These are phyloP conservation scores for Saccharomycopsis fodiens DNA, from an alignment of 805 yeast genomes.

Conservation along the genomic window DNA sequence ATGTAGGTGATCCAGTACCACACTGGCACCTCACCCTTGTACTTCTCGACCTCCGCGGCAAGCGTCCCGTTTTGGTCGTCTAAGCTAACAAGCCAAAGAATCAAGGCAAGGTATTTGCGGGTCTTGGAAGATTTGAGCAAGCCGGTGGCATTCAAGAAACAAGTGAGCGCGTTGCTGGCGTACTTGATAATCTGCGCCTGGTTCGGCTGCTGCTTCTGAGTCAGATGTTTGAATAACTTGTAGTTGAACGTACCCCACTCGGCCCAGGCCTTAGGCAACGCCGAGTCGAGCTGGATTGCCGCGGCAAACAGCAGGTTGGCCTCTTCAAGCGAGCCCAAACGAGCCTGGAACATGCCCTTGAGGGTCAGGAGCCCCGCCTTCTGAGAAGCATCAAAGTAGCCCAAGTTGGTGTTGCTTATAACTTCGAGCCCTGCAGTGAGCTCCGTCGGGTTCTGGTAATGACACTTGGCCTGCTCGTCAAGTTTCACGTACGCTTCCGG, in stretches of 20 bases:
- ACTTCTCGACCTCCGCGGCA: slow-evolving; percentile 81
- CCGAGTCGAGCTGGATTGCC: slow-evolving; percentile 91
- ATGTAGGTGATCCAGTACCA: slow-evolving; percentile 99
- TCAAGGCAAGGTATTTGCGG: slow-evolving; percentile 76
- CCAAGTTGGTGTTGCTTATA: slow-evolving; percentile 90
- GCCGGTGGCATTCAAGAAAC: slow-evolving; percentile 98
- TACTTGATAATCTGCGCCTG: slow-evolving; percentile 64
- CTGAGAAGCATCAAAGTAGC: slow-evolving; percentile 93
- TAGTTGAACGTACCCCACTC: slow-evolving; percentile 98
- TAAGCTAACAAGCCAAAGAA: slow-evolving; percentile 86
- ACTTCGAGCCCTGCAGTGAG: slow-evolving; percentile 93
- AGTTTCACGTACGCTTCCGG: slow-evolving; percentile 95
- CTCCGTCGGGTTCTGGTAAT: slow-evolving; percentile 72
- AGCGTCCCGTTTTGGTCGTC: slow-evolving; percentile 79
- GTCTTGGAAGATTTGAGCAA: slow-evolving; percentile 88
- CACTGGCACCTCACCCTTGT: slow-evolving; percentile 93
- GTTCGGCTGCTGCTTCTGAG: slow-evolving; percentile 27
- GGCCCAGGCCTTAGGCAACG: slow-evolving; percentile 97
- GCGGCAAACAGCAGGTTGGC: slow-evolving; percentile 97
- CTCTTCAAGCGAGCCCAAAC: slow-evolving; percentile 81
- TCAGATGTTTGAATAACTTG: slow-evolving; percentile 61
- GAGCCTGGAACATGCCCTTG: slow-evolving; percentile 96
- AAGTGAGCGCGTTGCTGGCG: slow-evolving; percentile 90
- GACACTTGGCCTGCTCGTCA: slow-evolving; percentile 96
- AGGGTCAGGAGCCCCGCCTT: slow-evolving; percentile 96